Base-by-base conservation (phyloP, 768 basidiomycete species). In the Lactifluus subvellereus region DNA sequence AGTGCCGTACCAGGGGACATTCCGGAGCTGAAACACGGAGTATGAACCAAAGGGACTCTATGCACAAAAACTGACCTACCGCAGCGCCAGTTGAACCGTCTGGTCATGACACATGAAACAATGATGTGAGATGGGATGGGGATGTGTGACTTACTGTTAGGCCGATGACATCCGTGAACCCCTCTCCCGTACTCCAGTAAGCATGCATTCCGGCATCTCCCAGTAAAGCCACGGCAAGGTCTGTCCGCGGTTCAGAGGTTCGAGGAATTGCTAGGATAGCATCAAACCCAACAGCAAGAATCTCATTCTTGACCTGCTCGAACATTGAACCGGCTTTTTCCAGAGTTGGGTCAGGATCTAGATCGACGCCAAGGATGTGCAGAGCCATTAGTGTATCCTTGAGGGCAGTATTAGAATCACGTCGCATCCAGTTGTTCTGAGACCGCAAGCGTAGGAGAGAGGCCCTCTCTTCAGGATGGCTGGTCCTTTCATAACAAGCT, bases 171-270 rank as follows among this genome's bases (percentile, higher is more conserved):
- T 86, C 86, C 10, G 79, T 74, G 67, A 87, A 84, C 2, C 80
- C 80, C 57, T 79, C 78, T 13, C 72, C 74, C 0, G 81, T 77
- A 66, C 81, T 85, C 87, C 87, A 89, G 68, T 88, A 88, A 11
- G 87, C 86, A 70, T 86, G 85, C 75, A 45, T 64, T 82, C 86
- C 85, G 22, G 87, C 87, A 68, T 90, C 88, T 66, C 86, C 87
- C 35, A 89, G 75, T 52, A 89, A 71, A 11, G 81, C 76, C 9
- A 88, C 84, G 9, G 86, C 85, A 37, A 90, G 76, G 67, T 88
- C 84, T 11, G 77, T 82, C 49, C 78, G 77, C 1, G 76, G 71
- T 70, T 89, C 86, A 7, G 80, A 80, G 6, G 84, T 80, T n/a
- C 81, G 76, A 32, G 85, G 86, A 45, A 86, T 83, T 32, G 76